Evolutionary conservation across 1,139 yeast genomes (phyloP).

Genomic region (Sugiyamaella japonica): DNA sequence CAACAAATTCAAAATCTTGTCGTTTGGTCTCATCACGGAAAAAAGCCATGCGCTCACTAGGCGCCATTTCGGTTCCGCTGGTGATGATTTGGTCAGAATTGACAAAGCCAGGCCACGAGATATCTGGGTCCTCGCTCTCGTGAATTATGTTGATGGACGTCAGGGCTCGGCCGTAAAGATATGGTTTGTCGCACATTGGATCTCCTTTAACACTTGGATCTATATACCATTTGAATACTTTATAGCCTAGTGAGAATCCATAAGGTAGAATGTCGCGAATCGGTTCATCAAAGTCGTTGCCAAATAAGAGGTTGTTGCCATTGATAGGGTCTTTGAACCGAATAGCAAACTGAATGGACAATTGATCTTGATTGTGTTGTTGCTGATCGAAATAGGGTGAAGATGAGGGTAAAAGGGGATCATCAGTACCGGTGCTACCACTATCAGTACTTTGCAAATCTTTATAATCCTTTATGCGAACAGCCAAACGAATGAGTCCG

Average conservation of each 20-base stretch:
- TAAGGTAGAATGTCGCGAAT: slow-evolving; percentile 62
- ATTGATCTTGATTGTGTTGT: slow-evolving; percentile 31
- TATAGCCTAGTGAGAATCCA: slow-evolving; percentile 56
- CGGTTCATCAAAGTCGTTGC: slow-evolving; percentile 67
- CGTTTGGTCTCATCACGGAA: slow-evolving; percentile 39
- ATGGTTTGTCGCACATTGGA: slow-evolving; percentile 58
- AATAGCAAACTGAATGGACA: slow-evolving; percentile 37
- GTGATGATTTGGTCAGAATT: slow-evolving; percentile 10
- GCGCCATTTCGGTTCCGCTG: neutral
- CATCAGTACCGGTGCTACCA: neutral
- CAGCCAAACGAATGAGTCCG: slow-evolving; percentile 4
- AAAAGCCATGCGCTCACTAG: slow-evolving; percentile 21
- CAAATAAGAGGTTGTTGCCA: slow-evolving; percentile 59
- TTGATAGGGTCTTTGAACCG: slow-evolving; percentile 42
- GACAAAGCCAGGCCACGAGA: slow-evolving; percentile 19
- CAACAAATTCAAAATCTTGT: slow-evolving; percentile 36
- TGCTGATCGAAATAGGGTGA: slow-evolving; percentile 31
- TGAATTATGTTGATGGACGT: slow-evolving; percentile 52
- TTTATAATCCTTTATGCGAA: slow-evolving; percentile 9
- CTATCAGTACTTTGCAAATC: neutral
- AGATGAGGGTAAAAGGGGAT: neutral
- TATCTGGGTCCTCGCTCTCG: slow-evolving; percentile 10
- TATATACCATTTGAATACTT: slow-evolving; percentile 46
- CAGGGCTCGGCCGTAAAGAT: slow-evolving; percentile 60
- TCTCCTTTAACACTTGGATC: slow-evolving; percentile 69